Evolutionary conservation across 768 basidiomycete genomes (phyloP), one percentile per base, ranked within the genome.

Genomic region (Tylopilus felleus): DNA sequence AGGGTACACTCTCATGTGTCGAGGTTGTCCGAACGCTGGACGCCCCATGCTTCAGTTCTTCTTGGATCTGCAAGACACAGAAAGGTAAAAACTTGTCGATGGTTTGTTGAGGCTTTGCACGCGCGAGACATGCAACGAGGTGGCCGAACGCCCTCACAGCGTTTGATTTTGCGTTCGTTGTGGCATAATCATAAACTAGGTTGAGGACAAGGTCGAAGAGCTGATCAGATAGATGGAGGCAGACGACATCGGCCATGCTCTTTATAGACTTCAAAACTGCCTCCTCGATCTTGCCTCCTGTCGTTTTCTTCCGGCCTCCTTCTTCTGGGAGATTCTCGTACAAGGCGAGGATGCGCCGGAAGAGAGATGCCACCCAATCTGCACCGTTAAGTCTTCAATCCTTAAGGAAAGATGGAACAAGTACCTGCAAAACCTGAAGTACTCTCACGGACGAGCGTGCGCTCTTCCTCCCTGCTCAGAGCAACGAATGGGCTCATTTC

Each of bases 261-360:
- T 89, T 89, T 68, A 91, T 80, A 19, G 88, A 81, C 65, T 86
- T 90, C 50, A 92, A 77, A 23, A 90, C 85, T 36, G 71, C 76
- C 60, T 93, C 75, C 87, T 90, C 72, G 77, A 80, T 59, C 67
- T 89, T 90, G n/a, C 90, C 90, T 22, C 90, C 90, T 2, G 91
- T 92, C 33, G 80, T 86, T 57, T 90, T 90, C 71, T 80, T 83
- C 73, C 83, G 84, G 5, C 96, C 96, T 12, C 91, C 93, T 71
- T 96, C 95, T 68, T 98, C 96, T 0, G 95, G 95, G 5, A 98
- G 75, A 65, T 96, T 95, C 73, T 94, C 91, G 65, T 88, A 95
- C 19, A 98, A 73, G 1, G 89, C 82, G 49, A 93, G 76, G 48
- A 93, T 82, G 10, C 90, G 82, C 16, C 88, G 77, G 63, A 93